Evolutionary conservation across 352 stramenopile genomes (phyloP), one percentile per base, ranked within the genome.

Genomic region (Pythium oligandrum): DNA sequence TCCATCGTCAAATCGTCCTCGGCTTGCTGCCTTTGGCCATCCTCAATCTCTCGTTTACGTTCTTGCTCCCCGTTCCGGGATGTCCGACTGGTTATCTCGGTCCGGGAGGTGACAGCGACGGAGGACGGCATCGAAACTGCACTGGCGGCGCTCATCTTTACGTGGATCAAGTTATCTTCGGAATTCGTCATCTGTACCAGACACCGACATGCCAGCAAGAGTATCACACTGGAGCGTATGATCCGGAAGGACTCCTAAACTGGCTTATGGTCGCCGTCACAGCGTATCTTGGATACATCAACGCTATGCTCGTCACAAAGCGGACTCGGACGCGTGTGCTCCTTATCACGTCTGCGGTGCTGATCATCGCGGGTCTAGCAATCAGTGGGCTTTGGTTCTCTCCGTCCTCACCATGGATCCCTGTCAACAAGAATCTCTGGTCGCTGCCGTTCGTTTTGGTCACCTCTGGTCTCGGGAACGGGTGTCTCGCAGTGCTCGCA

Each of bases 381-480:
- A 7, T 60, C 26, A 59, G 40, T 30, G 61, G 60, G 53, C 12
- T 55, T 67, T 5, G 38, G 59, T 11, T 4, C 60, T 3, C 8
- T 61, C 17, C 17, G 17, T 10, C 34, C 12, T 0, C 30, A 11
- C 57, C 48, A 5, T 67, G 69, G 59, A 76, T 96, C 33, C 83
- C 86, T 11, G 38, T 96, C 10, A 91, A 90, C 73, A 95, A 95
- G 70, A 95, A 95, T 56, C 47, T 93, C 17, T 95, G 84, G 80
- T 90, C 78, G 26, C 42, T 88, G 11, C 77, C 82, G 40, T 95
- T 84, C 51, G 63, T 90, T 17, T 39, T 86, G 7, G 40, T 80
- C 33, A 78, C 64, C 36, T 64, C 68, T 4, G 81, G 69, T 0
- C 48, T 79, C 17, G 17, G 17, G 17, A 26, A 26, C 17, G 17